Evolutionary conservation across 495 filamentous ascomycete species (phyloP).

Genomic region (Aspergillus bridgeri): DNA sequence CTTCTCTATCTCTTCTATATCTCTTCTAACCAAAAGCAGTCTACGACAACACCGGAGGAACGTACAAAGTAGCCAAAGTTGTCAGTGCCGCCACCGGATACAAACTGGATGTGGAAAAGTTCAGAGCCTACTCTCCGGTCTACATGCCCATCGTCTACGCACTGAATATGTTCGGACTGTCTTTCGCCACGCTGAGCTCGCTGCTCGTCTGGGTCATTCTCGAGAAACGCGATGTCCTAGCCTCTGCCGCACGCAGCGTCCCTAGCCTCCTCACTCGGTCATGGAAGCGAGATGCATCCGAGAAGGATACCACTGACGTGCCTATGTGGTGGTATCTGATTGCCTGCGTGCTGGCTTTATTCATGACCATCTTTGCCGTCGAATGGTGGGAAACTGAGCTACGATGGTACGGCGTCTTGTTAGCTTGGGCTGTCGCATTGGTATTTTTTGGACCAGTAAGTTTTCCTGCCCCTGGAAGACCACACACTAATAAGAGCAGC

Average conservation of each 20-base stretch:
- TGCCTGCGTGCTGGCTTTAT: constrained; percentile 65
- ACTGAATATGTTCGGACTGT: constrained; percentile 67
- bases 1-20: background rate
- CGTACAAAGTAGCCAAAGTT: constrained; percentile 73
- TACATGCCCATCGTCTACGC: constrained; percentile 83
- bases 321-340: constrained; percentile 74
- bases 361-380: constrained; percentile 77
- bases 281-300: constrained; percentile 55
- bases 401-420: constrained; percentile 59
- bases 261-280: constrained; percentile 9
- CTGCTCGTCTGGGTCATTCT: constrained; percentile 62
- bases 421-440: constrained; percentile 69
- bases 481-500: constrained; percentile 56
- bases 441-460: constrained; percentile 40
- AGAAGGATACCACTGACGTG: constrained; percentile 59
- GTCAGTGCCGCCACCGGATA: constrained; percentile 59
- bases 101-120: constrained; percentile 65
- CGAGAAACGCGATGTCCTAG: constrained; percentile 34
- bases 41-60: constrained; percentile 75
- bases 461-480: background rate
- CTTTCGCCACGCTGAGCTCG: constrained; percentile 74
- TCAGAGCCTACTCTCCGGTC: constrained; percentile 66
- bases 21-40: constrained; percentile 37
- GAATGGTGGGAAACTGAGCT: constrained; percentile 72
- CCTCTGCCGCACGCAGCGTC: constrained; percentile 13